These are phyloP conservation scores for Psilocybe azurescens DNA, from an alignment of 768 basidiomycete genomes.

Conservation along the genomic window DNA sequence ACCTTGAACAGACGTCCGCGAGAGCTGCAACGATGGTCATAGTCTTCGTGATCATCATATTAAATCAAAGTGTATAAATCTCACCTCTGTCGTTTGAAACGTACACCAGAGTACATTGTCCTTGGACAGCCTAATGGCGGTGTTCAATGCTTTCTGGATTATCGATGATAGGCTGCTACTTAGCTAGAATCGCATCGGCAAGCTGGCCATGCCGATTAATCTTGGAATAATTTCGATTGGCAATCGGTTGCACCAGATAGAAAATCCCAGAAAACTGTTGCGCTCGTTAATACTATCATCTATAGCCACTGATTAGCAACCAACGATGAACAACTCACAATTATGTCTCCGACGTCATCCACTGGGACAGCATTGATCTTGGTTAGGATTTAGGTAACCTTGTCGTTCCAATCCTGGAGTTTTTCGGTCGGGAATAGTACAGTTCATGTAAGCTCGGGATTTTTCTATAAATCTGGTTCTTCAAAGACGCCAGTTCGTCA, in stretches of 20 bases:
- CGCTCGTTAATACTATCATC: background rate
- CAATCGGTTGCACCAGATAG: constrained; percentile 6
- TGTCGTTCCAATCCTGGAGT: constrained; percentile 11
- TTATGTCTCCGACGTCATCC: constrained; percentile 9
- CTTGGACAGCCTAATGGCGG: constrained; percentile 23
- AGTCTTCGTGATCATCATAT: background rate
- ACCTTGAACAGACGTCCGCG: constrained; percentile 15
- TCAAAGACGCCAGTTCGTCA: background rate
- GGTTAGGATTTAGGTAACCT: constrained; percentile 6
- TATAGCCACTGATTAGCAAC: no score
- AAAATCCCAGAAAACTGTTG: constrained; percentile 16
- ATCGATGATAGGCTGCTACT: constrained; percentile 22
- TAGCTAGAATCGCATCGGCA: constrained; percentile 15
- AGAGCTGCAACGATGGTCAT: constrained; percentile 23
- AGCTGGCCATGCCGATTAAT: background rate
- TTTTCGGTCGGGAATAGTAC: background rate
- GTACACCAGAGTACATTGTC: constrained; percentile 19
- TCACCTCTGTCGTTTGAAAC: constrained; percentile 23
- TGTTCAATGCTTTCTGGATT: constrained; percentile 6
- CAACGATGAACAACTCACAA: constrained; percentile 7
- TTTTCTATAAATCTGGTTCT: constrained; percentile 6
- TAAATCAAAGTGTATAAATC: background rate
- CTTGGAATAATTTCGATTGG: constrained; percentile 3
- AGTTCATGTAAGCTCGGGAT: constrained; percentile 5
- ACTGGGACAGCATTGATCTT: constrained; percentile 9